phyloP scores from a whole-genome alignment of 2,329 filamentous ascomycete species.

The Alternaria hordeiaustralica region DNA sequence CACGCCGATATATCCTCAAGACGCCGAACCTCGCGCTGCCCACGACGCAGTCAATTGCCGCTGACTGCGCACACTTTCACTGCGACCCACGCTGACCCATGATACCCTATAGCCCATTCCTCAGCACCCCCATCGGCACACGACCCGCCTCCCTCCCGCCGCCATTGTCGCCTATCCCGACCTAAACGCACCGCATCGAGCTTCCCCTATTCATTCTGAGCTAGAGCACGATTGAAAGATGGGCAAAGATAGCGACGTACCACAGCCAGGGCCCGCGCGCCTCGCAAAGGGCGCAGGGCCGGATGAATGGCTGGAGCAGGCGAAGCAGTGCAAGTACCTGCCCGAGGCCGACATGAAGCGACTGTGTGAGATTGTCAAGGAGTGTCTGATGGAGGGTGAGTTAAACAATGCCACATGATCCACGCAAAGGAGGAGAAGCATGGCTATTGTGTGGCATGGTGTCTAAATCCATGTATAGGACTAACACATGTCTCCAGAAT shows the following conservation, averaged over 20 bases:
- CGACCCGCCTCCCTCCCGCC: slow-evolving; percentile 23
- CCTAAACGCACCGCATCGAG: neutral
- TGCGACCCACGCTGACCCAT: slow-evolving; percentile 19
- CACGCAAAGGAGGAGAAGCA: neutral
- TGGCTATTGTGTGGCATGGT: too few relatives aligned
- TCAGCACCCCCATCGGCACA: slow-evolving; percentile 40
- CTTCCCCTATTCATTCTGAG: neutral
- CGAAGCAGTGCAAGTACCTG: slow-evolving; percentile 96
- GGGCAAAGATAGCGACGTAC: slow-evolving; percentile 67
- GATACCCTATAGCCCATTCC: slow-evolving; percentile 28
- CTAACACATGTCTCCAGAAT: slow-evolving; percentile 65
- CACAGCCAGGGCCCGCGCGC: slow-evolving; percentile 89
- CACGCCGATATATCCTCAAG: neutral
- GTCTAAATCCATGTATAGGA: neutral
- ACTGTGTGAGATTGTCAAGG: slow-evolving; percentile 97
- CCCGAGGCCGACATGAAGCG: slow-evolving; percentile 98
- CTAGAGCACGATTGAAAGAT: slow-evolving; percentile 37
- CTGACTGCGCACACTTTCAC: slow-evolving; percentile 4
- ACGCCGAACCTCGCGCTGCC: neutral
- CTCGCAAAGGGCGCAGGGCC: slow-evolving; percentile 82
- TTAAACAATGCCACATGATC: neutral
- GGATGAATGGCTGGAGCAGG: slow-evolving; percentile 95
- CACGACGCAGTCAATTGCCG: neutral
- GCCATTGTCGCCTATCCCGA: slow-evolving; percentile 11
- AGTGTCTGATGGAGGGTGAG: slow-evolving; percentile 96